phyloP scores from a whole-genome alignment of 805 yeast species.

The Cyberlindnera galapagoensis region DNA sequence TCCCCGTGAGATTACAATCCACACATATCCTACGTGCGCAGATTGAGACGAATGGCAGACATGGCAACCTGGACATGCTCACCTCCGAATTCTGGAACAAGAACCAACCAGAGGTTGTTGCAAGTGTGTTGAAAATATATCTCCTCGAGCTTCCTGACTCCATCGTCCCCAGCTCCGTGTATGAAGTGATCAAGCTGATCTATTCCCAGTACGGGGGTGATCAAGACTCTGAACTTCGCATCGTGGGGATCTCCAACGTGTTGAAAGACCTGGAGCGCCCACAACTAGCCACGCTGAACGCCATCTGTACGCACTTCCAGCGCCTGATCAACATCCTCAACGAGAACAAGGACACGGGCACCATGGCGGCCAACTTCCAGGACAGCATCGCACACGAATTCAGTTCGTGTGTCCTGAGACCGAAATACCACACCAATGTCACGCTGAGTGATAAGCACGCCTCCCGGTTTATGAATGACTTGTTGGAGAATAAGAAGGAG shows the following conservation, averaged over 20 bases:
- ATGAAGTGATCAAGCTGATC: constrained; percentile 62
- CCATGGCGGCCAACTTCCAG: constrained; percentile 32
- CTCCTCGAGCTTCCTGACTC: constrained; percentile 78
- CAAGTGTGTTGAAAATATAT: constrained; percentile 66
- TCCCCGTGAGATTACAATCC: constrained; percentile 51
- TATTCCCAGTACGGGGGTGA: constrained; percentile 45
- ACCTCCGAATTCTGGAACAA: constrained; percentile 24
- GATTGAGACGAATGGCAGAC: constrained; percentile 48
- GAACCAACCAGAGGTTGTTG: constrained; percentile 49
- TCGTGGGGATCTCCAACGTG: constrained; percentile 59
- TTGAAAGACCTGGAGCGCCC: constrained; percentile 61
- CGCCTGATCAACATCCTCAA: constrained; percentile 51
- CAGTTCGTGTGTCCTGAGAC: constrained; percentile 54
- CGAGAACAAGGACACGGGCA: constrained; percentile 35
- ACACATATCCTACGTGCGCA: constrained; percentile 58
- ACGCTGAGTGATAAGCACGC: constrained; percentile 56
- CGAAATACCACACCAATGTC: constrained; percentile 37
- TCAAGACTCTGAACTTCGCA: constrained; percentile 29
- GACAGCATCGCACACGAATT: constrained; percentile 57
- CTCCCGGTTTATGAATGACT: constrained; percentile 51
- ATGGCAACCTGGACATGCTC: too few relatives aligned
- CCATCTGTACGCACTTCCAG: constrained; percentile 68
- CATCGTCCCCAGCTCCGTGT: constrained; percentile 54
- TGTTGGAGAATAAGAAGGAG: constrained; percentile 49
- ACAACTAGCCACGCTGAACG: constrained; percentile 74